Conservation (phyloP, 2,329 filamentous ascomycete genomes). For the Plenodomus biglobosus region DNA sequence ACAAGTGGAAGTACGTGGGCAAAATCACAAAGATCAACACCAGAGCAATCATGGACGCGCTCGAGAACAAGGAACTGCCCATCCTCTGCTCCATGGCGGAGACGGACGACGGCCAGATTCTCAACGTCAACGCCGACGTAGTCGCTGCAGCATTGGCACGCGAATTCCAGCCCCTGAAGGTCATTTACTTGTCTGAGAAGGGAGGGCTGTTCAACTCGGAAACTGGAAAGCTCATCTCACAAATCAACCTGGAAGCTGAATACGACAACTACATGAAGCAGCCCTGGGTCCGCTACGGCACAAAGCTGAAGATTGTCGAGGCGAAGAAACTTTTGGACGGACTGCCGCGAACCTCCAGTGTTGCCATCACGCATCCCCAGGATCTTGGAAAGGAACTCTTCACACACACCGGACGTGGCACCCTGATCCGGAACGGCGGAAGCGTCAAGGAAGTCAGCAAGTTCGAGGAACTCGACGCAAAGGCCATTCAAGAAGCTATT, state of each 20-base stretch:
- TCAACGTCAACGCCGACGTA: slow-evolving; percentile 98
- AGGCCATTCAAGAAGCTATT: slow-evolving; percentile 78
- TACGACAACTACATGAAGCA: slow-evolving; percentile 91
- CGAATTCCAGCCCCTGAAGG: slow-evolving; percentile 88
- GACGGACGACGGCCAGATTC: slow-evolving; percentile 82
- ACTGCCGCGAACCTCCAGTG: slow-evolving; percentile 86
- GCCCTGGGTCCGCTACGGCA: slow-evolving; percentile 93
- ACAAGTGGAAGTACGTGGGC: slow-evolving; percentile 93
- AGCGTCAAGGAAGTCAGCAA: slow-evolving; percentile 76
- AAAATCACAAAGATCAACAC: slow-evolving; percentile 94
- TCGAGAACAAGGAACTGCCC: slow-evolving; percentile 82
- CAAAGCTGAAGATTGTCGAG: slow-evolving; percentile 94
- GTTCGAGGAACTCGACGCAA: slow-evolving; percentile 73
- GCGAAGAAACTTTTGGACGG: slow-evolving; percentile 91
- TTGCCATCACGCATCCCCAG: slow-evolving; percentile 95
- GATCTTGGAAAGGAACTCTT: slow-evolving; percentile 96
- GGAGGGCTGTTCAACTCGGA: slow-evolving; percentile 93
- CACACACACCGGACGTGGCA: slow-evolving; percentile 92
- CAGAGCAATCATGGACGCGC: slow-evolving; percentile 84
- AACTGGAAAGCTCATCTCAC: slow-evolving; percentile 91
- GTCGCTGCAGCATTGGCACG: slow-evolving; percentile 91
- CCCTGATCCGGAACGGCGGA: slow-evolving; percentile 86
- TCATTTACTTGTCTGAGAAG: slow-evolving; percentile 98
- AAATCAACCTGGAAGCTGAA: slow-evolving; percentile 96
- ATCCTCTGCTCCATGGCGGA: slow-evolving; percentile 97